Base-by-base conservation (phyloP, 176 grass and related monocot species). In the Lolium rigidum region DNA sequence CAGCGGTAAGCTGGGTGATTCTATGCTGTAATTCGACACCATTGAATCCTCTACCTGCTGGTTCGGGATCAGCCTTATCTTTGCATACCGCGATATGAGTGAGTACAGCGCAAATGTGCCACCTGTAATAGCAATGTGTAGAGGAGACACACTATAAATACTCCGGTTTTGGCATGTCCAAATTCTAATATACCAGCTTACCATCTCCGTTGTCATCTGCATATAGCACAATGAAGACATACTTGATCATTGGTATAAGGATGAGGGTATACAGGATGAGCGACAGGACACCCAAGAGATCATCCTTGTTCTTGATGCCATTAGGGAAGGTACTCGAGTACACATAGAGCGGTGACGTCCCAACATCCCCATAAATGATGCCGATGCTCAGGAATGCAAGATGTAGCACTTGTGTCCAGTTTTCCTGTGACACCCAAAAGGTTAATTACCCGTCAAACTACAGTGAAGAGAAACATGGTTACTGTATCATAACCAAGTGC, bases 21-120 rank as follows among this genome's bases (percentile, higher is more conserved):
- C 92, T 56, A 92, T 75, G 68, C 56, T 63, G 47, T 89, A 97
- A 68, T 92, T 94, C 1, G 94, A 97, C 43, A 97, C 83, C 79
- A 81, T 69, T 4, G 60, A 71, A 43, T 94, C 94, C 64, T 97
- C 94, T 15, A 77, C 85, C 50, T 97, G 92, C 84, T 97, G 94
- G 64, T 89, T 91, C 2, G 94, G 94, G 62, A 94, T 79, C 43
- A 92, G 57, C 46, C 86, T 56, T 59, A 97, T 82, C 86, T 94
- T 97, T 15, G 90, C 81, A 20, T 94, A 84, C 46, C 92, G 63
- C 0, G 89, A 97, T 81, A 97, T 90, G 55, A 94, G 78, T 8
- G 92, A 97, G 63, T 97, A 94, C 10, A 97, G 70, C 1, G 92
- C 94, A 68, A 94, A 97, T 25, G 94, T 97, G 9, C 94, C 94